Evolutionary conservation across 768 basidiomycete genomes (phyloP), one percentile per base, ranked within the genome.

Genomic region (Suillus tomentosus): DNA sequence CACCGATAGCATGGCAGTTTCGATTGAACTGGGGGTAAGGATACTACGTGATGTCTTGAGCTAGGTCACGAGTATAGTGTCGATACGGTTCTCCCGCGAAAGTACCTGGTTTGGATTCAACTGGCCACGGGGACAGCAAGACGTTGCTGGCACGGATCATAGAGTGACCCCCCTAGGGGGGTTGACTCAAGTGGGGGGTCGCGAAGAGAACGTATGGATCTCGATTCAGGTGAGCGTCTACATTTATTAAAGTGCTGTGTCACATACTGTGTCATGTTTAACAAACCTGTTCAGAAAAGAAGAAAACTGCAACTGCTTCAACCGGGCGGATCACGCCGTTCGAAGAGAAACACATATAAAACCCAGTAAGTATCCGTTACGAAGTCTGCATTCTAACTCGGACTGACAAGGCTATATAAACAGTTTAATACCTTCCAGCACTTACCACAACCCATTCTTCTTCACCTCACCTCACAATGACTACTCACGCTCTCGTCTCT

Each of bases 401-500:
- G 53, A 54, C 53, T 19, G 11, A 54, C 19, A 34, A 11, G 13
- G 17, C 27, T 54, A 54, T 54, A 54, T 54, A 54, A 54, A 34
- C 31, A 10, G 3, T 31, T 34, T 13, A 36, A 34, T 36, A 36
- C 34, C 11, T n/a, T 1, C 7, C 48, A 48, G 19, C 19, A 56
- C 55, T 37, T 2, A 14, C 13, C 10, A 37, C 36, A 10, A 7
- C n/a, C 1, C 36, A 14, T 37, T 43, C 24, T 45, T 36, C 42
- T 24, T 62, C n/a, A 47, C 7, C 43, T 22, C 31, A 27, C 39
- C 43, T 22, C 31, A 27, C 39, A 61, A 64, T 66, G 65, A 4
- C 74, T 22, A 65, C 74, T 10, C 31, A n/a, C 1, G 31, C 61
- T 19, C 71, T 91, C 58, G 71, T 92, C 57, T 69, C 79, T 10